Conservation (phyloP, 306 rosid genomes). For the Trifolium subterraneum region DNA sequence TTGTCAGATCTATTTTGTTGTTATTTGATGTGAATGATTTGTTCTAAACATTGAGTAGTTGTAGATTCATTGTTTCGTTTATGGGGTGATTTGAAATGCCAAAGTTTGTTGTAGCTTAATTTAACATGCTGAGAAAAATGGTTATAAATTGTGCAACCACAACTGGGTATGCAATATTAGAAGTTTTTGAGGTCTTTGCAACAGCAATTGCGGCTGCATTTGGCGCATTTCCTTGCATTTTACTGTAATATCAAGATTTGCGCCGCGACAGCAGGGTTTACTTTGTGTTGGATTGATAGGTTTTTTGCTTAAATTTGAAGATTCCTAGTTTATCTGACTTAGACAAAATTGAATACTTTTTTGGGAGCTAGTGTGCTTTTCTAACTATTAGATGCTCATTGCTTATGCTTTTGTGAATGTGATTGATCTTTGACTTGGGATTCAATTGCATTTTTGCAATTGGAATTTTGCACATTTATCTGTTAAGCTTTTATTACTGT, state of each 20-base stretch:
- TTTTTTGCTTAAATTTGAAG: constrained; percentile 29
- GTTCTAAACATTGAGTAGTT: constrained; percentile 29
- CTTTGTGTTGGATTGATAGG: constrained; percentile 5
- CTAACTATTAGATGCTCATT: background rate
- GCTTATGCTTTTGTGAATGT: background rate
- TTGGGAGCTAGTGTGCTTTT: background rate
- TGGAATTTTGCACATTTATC: background rate
- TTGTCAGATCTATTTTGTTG: constrained; percentile 29
- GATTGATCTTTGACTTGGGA: constrained; percentile 1
- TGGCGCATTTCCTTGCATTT: background rate
- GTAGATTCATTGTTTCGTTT: constrained; percentile 20
- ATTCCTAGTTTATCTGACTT: constrained; percentile 8
- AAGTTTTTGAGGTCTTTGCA: background rate
- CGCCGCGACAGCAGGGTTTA: background rate
- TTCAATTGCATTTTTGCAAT: constrained; percentile 18
- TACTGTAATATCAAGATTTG: background rate
- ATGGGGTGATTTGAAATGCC: constrained; percentile 10
- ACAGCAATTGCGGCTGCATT: background rate
- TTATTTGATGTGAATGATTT: constrained; percentile 28
- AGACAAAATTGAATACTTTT: background rate
- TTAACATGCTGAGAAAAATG: background rate
- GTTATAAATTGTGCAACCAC: background rate
- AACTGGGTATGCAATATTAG: background rate
- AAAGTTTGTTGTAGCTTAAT: constrained; percentile 3
- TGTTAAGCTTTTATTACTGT: constrained; percentile 3